Evolutionary conservation across 2,329 filamentous ascomycete genomes (phyloP).

Genomic region (Verticillium zaregamsianum): DNA sequence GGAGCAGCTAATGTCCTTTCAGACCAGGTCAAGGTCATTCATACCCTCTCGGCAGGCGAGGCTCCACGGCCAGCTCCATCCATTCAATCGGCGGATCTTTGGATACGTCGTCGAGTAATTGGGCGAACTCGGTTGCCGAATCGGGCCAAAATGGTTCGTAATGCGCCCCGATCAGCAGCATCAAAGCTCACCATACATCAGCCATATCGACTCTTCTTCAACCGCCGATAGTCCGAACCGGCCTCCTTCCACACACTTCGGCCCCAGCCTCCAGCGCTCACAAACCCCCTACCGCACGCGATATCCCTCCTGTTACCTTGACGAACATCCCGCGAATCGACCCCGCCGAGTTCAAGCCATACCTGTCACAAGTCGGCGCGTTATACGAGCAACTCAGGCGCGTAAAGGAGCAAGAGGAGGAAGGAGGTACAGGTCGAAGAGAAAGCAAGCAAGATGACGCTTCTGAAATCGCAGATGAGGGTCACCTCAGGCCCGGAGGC

Average conservation of each 20-base stretch:
- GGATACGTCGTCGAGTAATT: conserved; percentile 59
- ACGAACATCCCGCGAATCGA: conserved; percentile 85
- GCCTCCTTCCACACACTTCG: conserved; percentile 73
- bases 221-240: conserved; percentile 83
- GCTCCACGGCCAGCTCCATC: conserved; percentile 83
- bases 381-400: conserved; percentile 87
- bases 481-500: conserved; percentile 41
- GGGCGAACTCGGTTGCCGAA: conserved; percentile 58
- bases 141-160: conserved; percentile 74
- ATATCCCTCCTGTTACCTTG: conserved; percentile 90
- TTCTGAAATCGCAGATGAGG: conserved; percentile 33
- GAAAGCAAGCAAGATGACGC: conserved; percentile 38
- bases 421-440: conserved; percentile 41
- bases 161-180: not conserved
- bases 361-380: conserved; percentile 78
- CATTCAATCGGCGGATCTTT: conserved; percentile 81
- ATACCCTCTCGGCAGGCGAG: conserved; percentile 57
- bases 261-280: conserved; percentile 67
- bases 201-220: conserved; percentile 93
- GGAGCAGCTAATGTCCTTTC: not conserved
- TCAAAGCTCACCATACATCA: conserved; percentile 23
- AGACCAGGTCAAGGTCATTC: conserved; percentile 22
- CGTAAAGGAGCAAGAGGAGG: conserved; percentile 72
- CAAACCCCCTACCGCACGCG: conserved; percentile 76
- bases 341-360: conserved; percentile 73